Percentiles rank a stretch among this genome's conserved stretches.
These are phyloP conservation scores for Fistulinella staudtii DNA, from an alignment of 1,284 basidiomycete species.

Conservation along the genomic window DNA sequence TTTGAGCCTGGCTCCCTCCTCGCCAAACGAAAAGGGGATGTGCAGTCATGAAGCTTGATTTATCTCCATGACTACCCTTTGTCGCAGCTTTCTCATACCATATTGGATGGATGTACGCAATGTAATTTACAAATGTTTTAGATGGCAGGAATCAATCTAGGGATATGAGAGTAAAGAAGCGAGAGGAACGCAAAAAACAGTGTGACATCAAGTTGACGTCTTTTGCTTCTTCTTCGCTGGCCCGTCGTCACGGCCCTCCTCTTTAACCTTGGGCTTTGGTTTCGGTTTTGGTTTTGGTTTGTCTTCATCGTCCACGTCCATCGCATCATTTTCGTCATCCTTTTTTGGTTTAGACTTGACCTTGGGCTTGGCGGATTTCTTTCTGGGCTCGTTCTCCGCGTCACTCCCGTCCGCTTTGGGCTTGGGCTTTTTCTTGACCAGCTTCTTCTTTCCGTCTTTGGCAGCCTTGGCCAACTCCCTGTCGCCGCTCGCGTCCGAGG, in stretches of 20 bases:
- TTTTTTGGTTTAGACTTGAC: slow-evolving; percentile 42
- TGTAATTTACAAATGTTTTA: slow-evolving; percentile 25
- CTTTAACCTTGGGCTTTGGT: slow-evolving; percentile 36
- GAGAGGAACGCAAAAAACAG: background rate
- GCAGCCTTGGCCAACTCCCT: slow-evolving; percentile 52
- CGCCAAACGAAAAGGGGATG: slow-evolving; percentile 40
- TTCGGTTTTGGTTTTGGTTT: slow-evolving; percentile 49
- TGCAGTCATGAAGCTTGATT: slow-evolving; percentile 20
- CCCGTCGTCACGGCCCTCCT: slow-evolving; percentile 47
- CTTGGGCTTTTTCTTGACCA: slow-evolving; percentile 37
- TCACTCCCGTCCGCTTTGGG: slow-evolving; percentile 33
- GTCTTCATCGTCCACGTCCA: slow-evolving; percentile 40
- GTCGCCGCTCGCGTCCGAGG: slow-evolving; percentile 77
- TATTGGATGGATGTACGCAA: slow-evolving; percentile 18
- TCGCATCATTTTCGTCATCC: slow-evolving; percentile 34
- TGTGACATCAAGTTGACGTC: slow-evolving; percentile 37
- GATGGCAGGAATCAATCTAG: slow-evolving; percentile 4
- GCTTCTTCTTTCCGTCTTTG: slow-evolving; percentile 42
- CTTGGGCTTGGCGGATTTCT: slow-evolving; percentile 39
- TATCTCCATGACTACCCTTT: too few species aligned
- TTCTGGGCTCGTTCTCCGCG: slow-evolving; percentile 45
- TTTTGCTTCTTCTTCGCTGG: slow-evolving; percentile 73
- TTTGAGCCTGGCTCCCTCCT: slow-evolving; percentile 72
- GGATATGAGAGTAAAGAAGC: background rate
- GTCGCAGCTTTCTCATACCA: slow-evolving; percentile 16